Evolutionary conservation across 2,329 filamentous ascomycete species (phyloP).

Genomic region (Sporothrix globosa): DNA sequence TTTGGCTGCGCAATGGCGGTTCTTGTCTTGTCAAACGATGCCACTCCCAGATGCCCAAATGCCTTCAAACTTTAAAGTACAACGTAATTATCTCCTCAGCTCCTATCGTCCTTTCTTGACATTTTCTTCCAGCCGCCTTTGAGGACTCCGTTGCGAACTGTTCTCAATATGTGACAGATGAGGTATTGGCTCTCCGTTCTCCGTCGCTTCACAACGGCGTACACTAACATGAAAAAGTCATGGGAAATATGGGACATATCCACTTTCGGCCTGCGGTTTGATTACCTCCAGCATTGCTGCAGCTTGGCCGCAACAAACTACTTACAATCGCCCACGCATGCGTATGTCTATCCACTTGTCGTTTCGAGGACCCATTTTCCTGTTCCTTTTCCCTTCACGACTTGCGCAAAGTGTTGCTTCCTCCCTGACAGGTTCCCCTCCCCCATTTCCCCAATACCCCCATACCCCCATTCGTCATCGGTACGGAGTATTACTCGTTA

Average conservation of each 20-base stretch:
- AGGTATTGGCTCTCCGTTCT: conserved; percentile 12
- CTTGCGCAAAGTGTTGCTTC: conserved; percentile 2
- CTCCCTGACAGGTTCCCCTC: neutral
- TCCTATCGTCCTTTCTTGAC: neutral
- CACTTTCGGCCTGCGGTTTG: conserved; percentile 24
- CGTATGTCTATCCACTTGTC: neutral
- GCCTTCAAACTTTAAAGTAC: too few relatives aligned
- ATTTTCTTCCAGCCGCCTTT: neutral
- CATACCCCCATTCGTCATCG: neutral
- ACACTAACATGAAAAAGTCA: neutral
- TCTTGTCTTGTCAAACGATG: neutral
- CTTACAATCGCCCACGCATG: neutral
- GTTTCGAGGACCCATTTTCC: neutral
- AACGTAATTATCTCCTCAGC: too few relatives aligned
- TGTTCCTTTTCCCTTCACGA: neutral
- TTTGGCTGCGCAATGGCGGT: neutral
- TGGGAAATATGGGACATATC: conserved; percentile 18
- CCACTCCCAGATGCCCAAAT: neutral
- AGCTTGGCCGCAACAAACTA: neutral
- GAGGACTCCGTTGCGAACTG: neutral
- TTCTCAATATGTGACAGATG: neutral
- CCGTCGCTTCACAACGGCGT: neutral
- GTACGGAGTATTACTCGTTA: neutral
- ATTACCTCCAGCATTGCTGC: conserved; percentile 19
- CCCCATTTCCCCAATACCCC: neutral